These are phyloP conservation scores for Pseudognaphalium luteoalbum DNA, from an alignment of 129 eudicot species.

Conservation along the genomic window DNA sequence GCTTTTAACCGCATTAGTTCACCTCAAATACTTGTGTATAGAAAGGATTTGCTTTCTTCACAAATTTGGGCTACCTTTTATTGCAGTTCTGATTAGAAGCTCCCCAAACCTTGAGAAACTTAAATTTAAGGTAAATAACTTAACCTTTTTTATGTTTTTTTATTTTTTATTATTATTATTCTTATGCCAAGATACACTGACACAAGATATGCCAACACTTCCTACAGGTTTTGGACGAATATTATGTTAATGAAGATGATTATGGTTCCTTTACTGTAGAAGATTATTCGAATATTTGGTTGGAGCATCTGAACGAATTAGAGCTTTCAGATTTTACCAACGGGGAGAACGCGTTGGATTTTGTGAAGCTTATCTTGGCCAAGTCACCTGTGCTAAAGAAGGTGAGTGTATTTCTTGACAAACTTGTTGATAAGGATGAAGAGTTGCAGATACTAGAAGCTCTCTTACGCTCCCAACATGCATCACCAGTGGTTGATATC, in stretches of 20 bases:
- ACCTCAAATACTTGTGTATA: background rate
- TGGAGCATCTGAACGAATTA: slow-evolving; percentile 7
- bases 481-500: background rate
- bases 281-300: background rate
- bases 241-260: no score
- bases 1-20: background rate
- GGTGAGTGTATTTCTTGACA: background rate
- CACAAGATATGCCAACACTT: background rate
- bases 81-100: background rate
- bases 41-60: background rate
- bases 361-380: background rate
- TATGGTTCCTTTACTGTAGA: background rate
- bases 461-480: background rate
- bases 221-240: background rate
- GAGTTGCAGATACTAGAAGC: background rate
- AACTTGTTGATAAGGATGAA: background rate
- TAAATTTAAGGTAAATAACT: background rate
- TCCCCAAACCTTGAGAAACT: slow-evolving; percentile 3
- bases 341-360: background rate
- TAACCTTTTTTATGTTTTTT: no score
- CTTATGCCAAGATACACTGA: background rate
- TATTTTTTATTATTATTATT: background rate
- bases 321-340: background rate
- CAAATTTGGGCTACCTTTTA: background rate
- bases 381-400: slow-evolving; percentile 6